phyloP scores from a whole-genome alignment of 192 early-diverging fungal species.

The Ambispora gerdemannii region DNA sequence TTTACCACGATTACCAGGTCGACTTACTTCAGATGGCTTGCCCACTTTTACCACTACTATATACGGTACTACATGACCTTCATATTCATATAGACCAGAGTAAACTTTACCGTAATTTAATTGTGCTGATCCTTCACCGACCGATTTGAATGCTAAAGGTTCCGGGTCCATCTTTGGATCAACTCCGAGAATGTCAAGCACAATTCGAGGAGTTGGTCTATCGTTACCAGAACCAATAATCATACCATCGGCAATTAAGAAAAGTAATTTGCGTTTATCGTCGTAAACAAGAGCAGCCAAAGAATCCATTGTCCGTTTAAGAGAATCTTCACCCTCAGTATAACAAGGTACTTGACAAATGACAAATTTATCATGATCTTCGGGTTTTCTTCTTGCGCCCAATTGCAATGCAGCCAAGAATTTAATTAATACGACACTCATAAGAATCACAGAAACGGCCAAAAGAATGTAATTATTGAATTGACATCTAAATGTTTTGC shows the following conservation, averaged over 20 bases:
- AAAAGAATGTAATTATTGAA: constrained; percentile 86
- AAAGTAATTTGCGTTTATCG: constrained; percentile 84
- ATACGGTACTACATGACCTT: constrained; percentile 87
- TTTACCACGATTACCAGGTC: constrained; percentile 96
- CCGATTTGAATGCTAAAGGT: constrained; percentile 74
- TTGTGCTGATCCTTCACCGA: constrained; percentile 88
- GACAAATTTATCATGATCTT: constrained; percentile 93
- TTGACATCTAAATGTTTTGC: constrained; percentile 70
- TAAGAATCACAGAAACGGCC: constrained; percentile 70
- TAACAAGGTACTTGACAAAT: constrained; percentile 95
- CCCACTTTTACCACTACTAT: constrained; percentile 94
- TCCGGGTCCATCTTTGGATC: constrained; percentile 75
- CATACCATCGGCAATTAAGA: constrained; percentile 87
- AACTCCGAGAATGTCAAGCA: constrained; percentile 86
- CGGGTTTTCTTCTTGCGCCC: constrained; percentile 64
- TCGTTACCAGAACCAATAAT: constrained; percentile 97
- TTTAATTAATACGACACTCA: constrained; percentile 76
- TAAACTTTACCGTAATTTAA: constrained; percentile 96
- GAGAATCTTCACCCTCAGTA: constrained; percentile 84
- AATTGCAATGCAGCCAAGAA: constrained; percentile 80
- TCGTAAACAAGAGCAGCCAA: constrained; percentile 74
- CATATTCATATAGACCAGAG: constrained; percentile 87
- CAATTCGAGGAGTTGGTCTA: constrained; percentile 92
- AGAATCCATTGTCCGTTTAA: constrained; percentile 82
- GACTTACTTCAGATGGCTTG: constrained; percentile 74